Evolutionary conservation across 495 filamentous ascomycete genomes (phyloP).

Genomic region (Neurospora sp.): DNA sequence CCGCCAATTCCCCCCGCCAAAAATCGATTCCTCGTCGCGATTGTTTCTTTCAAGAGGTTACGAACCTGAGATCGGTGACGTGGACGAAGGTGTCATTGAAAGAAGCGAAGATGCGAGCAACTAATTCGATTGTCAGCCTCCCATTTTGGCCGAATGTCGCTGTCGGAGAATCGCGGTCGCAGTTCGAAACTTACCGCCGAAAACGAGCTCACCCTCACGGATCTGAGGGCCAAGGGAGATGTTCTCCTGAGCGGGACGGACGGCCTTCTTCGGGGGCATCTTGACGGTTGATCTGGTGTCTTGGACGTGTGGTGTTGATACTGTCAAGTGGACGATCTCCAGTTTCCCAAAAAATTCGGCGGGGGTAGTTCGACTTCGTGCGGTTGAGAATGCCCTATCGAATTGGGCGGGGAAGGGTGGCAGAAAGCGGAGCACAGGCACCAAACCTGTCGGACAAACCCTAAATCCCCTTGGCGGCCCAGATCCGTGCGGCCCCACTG

Average conservation of each 20-base stretch:
- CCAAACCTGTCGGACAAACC: slow-evolving; percentile 14
- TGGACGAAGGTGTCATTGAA: slow-evolving; percentile 99
- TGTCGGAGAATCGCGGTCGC: background rate
- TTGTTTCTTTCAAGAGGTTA: slow-evolving; percentile 28
- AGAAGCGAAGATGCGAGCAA: slow-evolving; percentile 97
- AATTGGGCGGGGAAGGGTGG: slow-evolving; percentile 16
- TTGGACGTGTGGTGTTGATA: slow-evolving; percentile 11
- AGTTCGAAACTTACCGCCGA: slow-evolving; percentile 45
- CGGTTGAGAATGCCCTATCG: slow-evolving; percentile 18
- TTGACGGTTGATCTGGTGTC: slow-evolving; percentile 29
- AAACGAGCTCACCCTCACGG: slow-evolving; percentile 77
- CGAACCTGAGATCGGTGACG: slow-evolving; percentile 96
- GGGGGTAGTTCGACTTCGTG: slow-evolving; percentile 15
- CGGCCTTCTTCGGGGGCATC: slow-evolving; percentile 80
- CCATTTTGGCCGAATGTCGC: background rate
- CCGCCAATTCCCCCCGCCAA: slow-evolving; percentile 1
- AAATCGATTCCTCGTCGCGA: background rate
- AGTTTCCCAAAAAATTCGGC: slow-evolving; percentile 17
- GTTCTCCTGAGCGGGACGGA: slow-evolving; percentile 78
- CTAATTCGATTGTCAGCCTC: slow-evolving; percentile 22
- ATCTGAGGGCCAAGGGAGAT: slow-evolving; percentile 90
- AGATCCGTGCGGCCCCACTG: slow-evolving; percentile 11
- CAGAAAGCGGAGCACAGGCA: slow-evolving; percentile 14
- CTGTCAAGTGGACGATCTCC: slow-evolving; percentile 8
- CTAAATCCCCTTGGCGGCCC: slow-evolving; percentile 15